These are phyloP conservation scores for Cornus florida DNA, from an alignment of 148 eudicot genomes.

Conservation along the genomic window DNA sequence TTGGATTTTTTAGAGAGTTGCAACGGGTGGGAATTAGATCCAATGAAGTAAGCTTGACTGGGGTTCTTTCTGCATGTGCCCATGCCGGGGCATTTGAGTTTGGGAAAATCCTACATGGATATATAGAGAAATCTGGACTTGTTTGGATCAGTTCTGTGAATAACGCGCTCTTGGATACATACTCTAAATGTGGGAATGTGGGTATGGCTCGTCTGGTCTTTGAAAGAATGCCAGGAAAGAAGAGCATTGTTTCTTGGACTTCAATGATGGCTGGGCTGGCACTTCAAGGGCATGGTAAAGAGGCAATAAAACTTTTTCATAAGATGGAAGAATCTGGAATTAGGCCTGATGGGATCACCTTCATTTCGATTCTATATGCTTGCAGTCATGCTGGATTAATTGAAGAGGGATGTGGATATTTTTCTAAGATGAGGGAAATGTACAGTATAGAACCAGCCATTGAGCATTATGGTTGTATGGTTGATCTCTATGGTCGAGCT, in stretches of 20 bases:
- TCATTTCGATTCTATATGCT: conserved; percentile 63
- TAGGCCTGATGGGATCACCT: conserved; percentile 50
- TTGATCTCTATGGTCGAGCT: conserved; percentile 65
- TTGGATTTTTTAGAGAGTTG: conserved; percentile 43
- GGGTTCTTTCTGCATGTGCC: conserved; percentile 58
- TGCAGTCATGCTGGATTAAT: conserved; percentile 74
- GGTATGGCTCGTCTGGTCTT: conserved; percentile 58
- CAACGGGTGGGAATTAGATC: conserved; percentile 33
- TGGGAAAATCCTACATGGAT: conserved; percentile 47
- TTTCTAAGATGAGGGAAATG: conserved; percentile 41
- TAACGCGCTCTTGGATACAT: conserved; percentile 53
- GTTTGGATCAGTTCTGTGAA: conserved; percentile 42
- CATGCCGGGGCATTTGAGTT: conserved; percentile 57
- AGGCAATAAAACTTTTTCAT: conserved; percentile 42
- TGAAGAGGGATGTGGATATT: conserved; percentile 42
- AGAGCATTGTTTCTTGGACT: conserved; percentile 53
- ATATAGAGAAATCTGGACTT: conserved; percentile 50
- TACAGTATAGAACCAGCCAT: conserved; percentile 50
- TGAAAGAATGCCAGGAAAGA: conserved; percentile 44
- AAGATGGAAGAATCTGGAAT: conserved; percentile 48
- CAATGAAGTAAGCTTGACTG: conserved; percentile 59
- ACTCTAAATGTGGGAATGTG: conserved; percentile 56
- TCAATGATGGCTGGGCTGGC: conserved; percentile 66
- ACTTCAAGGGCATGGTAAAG: conserved; percentile 55
- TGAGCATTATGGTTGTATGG: conserved; percentile 77